Base-by-base conservation (phyloP, 495 filamentous ascomycete genomes). In the Penicillium alfredii region DNA sequence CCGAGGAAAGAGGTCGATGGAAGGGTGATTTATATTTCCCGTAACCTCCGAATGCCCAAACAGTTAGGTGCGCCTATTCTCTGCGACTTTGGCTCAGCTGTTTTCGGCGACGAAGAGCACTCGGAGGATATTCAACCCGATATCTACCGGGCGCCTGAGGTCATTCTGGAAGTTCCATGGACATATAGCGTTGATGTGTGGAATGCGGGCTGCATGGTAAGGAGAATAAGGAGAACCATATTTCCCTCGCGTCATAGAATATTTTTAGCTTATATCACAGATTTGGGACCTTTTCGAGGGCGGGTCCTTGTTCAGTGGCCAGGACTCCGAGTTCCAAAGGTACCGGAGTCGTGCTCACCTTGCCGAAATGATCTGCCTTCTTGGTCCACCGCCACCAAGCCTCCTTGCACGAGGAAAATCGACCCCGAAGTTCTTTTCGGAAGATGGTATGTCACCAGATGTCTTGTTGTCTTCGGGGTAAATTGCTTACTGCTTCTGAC, bases 201-300 rank as follows among this genome's bases (percentile, higher is more conserved):
- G 65, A 55, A 52, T 24, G 45, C 68, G 42, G 68, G 63, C 30
- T 52, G 61, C n/a, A 53, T 70, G 56, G 68, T 68, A 51, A 59
- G 57, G n/a, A n/a, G n/a, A n/a, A n/a, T n/a, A n/a, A n/a, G n/a
- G n/a, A n/a, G n/a, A n/a, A n/a, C n/a, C n/a, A n/a, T n/a, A n/a
- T n/a, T n/a, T n/a, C n/a, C n/a, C n/a, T n/a, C n/a, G n/a, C n/a
- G n/a, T n/a, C n/a, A n/a, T n/a, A 51, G 26, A 40, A 22, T 24
- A 14, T 24, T 19, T 14, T 21, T 11, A 14, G 23, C 13, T 33
- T 34, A 18, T 20, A 7, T 45, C 34, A 0, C 41, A 64, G 58
- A 47, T 52, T 33, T 64, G 60, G 60, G 24, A 58, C 26, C 14
- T 64, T 8, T 56, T 41, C 18, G 53, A 60, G 47, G 35, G 40